Evolutionary conservation across 306 rosid genomes (phyloP), one percentile per base, ranked within the genome.

Genomic region (Casuarina equisetifolia): DNA sequence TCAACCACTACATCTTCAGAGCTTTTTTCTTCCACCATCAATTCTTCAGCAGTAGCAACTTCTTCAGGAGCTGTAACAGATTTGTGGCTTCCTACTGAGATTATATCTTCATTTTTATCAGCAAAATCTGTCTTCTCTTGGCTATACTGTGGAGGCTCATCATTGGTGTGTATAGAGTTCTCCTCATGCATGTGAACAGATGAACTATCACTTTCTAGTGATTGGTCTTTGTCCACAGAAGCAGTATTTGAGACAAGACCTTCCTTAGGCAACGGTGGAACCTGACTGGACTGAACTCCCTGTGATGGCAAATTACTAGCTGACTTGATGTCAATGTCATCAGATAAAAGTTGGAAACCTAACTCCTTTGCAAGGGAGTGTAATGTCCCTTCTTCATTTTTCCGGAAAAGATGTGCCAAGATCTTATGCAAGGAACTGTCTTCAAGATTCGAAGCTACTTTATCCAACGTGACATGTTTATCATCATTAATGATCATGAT

Each of bases 331-430:
- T 95, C 92, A 79, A 92, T 77, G 75, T 92, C 98, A 79, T 86
- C 90, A 74, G 98, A 95, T 81, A 95, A 75, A 80, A 95, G 97
- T 84, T 91, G 97, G 84, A 95, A 92, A 80, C 98, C 98, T 71
- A 92, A 86, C 67, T 89, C 93, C 82, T 90, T 87, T 36, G 94
- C 97, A n/a, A 95, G 86, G 78, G 97, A 88, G 84, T 97, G 91
- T 81, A 95, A 84, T 76, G 84, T 91, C 52, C 80, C 74, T 54
- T 83, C 88, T 74, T 84, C 85, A 73, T 92, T 88, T 84, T 91
- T 83, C 86, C 54, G 85, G 73, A 88, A 87, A 84, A 89, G 61
- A 58, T 74, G 64, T 67, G 80, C 77, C 83, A 95, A 78, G 43
- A 95, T 78, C 84, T 92, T 93, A 52, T 80, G 87, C 91, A 95